Percentiles rank a stretch among this genome's conserved stretches.
Conservation (phyloP, 768 basidiomycete species). For the Steccherinum ochraceum region DNA sequence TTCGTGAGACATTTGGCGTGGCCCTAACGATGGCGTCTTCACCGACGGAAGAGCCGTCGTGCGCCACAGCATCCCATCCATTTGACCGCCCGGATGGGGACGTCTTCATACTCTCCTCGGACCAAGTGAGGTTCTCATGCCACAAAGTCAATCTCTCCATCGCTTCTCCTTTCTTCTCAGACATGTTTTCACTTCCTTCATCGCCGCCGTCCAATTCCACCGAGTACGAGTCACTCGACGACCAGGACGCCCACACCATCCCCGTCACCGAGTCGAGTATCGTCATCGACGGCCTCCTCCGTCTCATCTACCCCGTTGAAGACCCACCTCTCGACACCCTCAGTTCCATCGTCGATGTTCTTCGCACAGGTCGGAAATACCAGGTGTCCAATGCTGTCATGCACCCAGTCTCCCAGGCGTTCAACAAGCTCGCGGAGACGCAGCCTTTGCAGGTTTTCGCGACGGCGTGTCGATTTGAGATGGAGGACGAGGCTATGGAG, state of each 20-base stretch:
- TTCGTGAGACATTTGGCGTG: too few species aligned
- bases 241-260: not conserved
- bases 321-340: not conserved
- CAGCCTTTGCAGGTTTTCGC: not conserved
- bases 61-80: too few species aligned
- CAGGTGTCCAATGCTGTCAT: not conserved
- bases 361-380: not conserved
- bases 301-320: not conserved
- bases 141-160: not conserved
- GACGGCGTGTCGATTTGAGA: not conserved
- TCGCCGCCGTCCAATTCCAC: too few species aligned
- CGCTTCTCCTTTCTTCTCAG: not conserved
- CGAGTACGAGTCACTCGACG: not conserved
- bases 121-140: not conserved
- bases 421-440: not conserved
- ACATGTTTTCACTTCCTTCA: not conserved
- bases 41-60: not conserved
- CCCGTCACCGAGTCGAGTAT: not conserved
- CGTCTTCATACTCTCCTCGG: not conserved
- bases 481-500: not conserved
- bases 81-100: not conserved
- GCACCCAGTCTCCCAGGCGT: not conserved
- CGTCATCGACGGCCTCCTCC: not conserved
- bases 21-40: too few species aligned
- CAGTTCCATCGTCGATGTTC: not conserved